Evolutionary conservation across 306 rosid genomes (phyloP).

Genomic region (Gillenia trifoliata): DNA sequence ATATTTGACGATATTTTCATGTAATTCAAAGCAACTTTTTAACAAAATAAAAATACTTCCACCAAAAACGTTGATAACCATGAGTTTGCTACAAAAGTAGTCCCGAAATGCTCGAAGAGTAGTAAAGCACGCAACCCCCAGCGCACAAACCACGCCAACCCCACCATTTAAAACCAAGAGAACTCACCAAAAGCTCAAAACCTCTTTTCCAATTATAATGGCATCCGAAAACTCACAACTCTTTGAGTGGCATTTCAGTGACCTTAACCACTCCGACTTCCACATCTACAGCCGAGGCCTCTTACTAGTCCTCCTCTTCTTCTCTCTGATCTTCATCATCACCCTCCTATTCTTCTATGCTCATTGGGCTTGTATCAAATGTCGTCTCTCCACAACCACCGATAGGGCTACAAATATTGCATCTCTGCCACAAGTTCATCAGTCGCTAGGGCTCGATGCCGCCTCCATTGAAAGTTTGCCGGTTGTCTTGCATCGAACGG

Average conservation of each 20-base stretch:
- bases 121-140: neutral
- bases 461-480: neutral
- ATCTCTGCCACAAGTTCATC: neutral
- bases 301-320: slow-evolving; percentile 14
- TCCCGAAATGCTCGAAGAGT: neutral
- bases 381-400: neutral
- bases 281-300: slow-evolving; percentile 19
- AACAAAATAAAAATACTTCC: neutral
- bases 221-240: slow-evolving; percentile 16
- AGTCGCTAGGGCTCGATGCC: slow-evolving; percentile 1
- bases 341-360: slow-evolving; percentile 14
- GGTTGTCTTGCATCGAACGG: neutral
- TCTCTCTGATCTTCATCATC: slow-evolving; percentile 3
- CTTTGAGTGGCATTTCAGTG: slow-evolving; percentile 20
- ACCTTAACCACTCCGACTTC: slow-evolving; percentile 12
- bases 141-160: neutral
- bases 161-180: neutral
- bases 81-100: neutral
- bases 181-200: neutral
- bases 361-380: slow-evolving; percentile 13
- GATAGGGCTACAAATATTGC: neutral
- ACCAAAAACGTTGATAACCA: neutral
- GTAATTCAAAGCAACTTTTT: no score
- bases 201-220: neutral
- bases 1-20: no score